Evolutionary conservation across 73 alveolate genomes (phyloP), one percentile per base, ranked within the genome.

Genomic region (Paramecium octaurelia): DNA sequence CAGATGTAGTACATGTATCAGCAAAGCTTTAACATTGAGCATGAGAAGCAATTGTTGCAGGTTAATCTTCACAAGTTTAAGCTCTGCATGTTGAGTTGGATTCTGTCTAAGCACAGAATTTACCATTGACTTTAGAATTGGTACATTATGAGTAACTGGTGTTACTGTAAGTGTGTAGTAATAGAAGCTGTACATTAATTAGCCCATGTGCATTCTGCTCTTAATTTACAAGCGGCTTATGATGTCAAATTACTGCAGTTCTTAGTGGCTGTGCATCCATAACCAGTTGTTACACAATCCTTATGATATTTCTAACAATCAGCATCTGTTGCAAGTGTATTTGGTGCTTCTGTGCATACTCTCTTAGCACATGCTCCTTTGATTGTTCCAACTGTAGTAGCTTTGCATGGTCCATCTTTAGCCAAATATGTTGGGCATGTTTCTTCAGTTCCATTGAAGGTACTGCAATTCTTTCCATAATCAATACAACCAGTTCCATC

Each of bases 341-440:
- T 80, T 31, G 91, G 76, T 10, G 91, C 91, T 48, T 80, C 70
- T 43, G 76, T 44, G n/a, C 91, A 80, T 6, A 48, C 73, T 44
- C 50, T 80, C 24, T 31, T 24, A 8, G 75, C 73, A 8, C 91
- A 80, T 6, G 57, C 27, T 18, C 76, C 70, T 5, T 9, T 20
- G 11, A 42, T 75, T 0, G 91, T 40, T 43, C 76, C 70, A 80
- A 18, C 46, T 23, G 29, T 46, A 43, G 91, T 80, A n/a, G 76
- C 40, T 23, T 80, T 80, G 46, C 91, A 44, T 12, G 70, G 70
- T 8, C 91, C 91, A 80, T 80, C 24, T 8, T 11, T 9, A 10
- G 91, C 91, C 3, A 38, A 16, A 75, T 16, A 75, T n/a, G 35
- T 10, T 21, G 68, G 21, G 12, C 88, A 75, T 12, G 88, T 35